Conservation (phyloP, 768 basidiomycete genomes). For the Boletus sp. region DNA sequence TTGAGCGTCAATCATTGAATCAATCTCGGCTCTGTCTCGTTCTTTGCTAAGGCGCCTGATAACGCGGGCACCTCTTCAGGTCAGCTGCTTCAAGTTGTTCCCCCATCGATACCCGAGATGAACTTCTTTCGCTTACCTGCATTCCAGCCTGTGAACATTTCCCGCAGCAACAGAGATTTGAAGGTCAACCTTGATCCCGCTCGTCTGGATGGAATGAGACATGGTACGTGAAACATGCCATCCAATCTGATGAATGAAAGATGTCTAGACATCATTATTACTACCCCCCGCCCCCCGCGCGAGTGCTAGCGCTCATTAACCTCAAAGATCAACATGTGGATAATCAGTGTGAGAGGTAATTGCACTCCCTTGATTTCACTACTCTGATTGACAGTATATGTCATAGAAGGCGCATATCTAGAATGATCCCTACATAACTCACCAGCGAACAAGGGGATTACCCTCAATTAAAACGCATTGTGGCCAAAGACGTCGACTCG, state of each 20-base stretch:
- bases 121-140: conserved; percentile 8
- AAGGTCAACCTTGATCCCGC: not conserved
- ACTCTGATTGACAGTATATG: not conserved
- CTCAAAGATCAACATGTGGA: not conserved
- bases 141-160: not conserved
- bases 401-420: not conserved
- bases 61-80: not conserved
- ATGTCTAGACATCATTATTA: not conserved
- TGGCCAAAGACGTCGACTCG: not conserved
- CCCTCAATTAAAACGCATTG: not conserved
- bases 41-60: not conserved
- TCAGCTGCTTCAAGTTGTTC: not conserved
- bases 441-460: not conserved
- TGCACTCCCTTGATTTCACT: not conserved
- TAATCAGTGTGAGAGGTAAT: not conserved
- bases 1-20: not conserved
- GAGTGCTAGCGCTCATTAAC: not conserved
- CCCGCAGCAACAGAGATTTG: not conserved
- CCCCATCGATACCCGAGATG: not conserved
- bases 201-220: not conserved
- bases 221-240: not conserved
- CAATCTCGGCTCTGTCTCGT: not conserved
- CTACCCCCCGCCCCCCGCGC: no score
- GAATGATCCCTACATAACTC: not conserved
- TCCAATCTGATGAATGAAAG: not conserved